These are phyloP conservation scores for Ehretia macrophylla DNA, from an alignment of 257 asterid species.

Conservation along the genomic window DNA sequence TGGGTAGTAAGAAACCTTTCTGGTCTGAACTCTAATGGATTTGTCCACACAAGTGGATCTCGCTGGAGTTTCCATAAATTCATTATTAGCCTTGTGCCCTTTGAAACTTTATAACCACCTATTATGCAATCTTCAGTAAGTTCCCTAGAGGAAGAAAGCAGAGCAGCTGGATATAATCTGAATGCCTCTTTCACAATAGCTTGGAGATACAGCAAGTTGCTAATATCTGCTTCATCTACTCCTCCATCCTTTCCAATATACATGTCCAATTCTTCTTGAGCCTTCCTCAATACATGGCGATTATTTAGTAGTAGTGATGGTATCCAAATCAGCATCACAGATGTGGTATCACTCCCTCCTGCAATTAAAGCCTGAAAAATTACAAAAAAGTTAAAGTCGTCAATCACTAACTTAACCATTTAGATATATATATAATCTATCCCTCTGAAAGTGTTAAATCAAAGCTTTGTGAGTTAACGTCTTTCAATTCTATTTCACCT, in stretches of 20 bases:
- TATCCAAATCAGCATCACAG: slow-evolving; percentile 1
- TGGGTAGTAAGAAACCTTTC: slow-evolving; percentile 1
- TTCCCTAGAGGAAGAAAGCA: neutral
- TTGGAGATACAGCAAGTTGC: slow-evolving; percentile 4
- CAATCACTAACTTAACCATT: no score
- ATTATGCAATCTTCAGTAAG: neutral
- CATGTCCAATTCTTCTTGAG: neutral
- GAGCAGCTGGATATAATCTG: slow-evolving; percentile 7
- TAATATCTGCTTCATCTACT: slow-evolving; percentile 6
- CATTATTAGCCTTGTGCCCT: neutral
- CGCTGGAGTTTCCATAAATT: slow-evolving; percentile 4
- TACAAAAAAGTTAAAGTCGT: neutral
- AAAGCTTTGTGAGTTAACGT: no score
- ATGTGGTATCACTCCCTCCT: neutral
- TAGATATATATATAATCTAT: no score
- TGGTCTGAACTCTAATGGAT: neutral
- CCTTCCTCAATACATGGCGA: neutral
- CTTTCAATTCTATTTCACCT: no score
- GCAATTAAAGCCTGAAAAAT: neutral
- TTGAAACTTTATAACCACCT: neutral
- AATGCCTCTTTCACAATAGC: slow-evolving; percentile 6
- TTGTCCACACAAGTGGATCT: neutral
- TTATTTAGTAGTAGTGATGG: neutral
- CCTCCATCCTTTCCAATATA: neutral
- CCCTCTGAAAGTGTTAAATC: no score